phyloP scores from a whole-genome alignment of 768 basidiomycete genomes.

The Lactarius hengduanensis region DNA sequence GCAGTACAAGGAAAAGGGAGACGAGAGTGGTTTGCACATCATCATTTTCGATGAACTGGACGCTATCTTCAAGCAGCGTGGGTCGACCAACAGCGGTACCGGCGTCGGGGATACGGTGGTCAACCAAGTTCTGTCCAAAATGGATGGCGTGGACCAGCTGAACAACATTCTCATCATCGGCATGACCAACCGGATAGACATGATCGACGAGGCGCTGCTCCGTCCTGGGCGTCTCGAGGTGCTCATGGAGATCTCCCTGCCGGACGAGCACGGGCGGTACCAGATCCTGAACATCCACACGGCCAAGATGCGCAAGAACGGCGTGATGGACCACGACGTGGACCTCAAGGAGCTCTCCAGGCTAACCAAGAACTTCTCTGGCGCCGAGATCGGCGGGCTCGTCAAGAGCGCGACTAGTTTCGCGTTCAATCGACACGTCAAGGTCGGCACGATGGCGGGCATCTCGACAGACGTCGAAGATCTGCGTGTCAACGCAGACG shows the following conservation, averaged over 20 bases:
- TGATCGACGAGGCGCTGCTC: conserved; percentile 98
- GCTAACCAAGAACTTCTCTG: conserved; percentile 94
- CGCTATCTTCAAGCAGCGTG: conserved; percentile 98
- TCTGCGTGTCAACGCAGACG: conserved; percentile 77
- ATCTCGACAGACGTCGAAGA: conserved; percentile 96
- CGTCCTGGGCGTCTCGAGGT: conserved; percentile 98
- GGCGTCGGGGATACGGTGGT: conserved; percentile 98
- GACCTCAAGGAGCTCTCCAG: conserved; percentile 78
- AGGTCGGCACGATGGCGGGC: conserved; percentile 95
- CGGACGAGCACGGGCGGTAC: conserved; percentile 86
- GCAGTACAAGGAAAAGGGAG: conserved; percentile 95
- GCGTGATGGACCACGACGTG: conserved; percentile 86
- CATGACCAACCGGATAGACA: conserved; percentile 97
- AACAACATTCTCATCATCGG: conserved; percentile 99
- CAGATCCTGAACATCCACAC: conserved; percentile 98
- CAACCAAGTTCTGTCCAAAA: conserved; percentile 98
- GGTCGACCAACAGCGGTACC: conserved; percentile 84
- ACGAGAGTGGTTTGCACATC: conserved; percentile 96
- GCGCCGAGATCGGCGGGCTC: conserved; percentile 92
- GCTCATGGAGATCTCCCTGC: conserved; percentile 98
- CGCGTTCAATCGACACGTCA: conserved; percentile 94
- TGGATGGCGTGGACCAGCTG: conserved; percentile 98
- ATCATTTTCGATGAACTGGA: conserved; percentile 99
- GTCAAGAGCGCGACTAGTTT: conserved; percentile 98
- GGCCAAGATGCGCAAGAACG: conserved; percentile 86